These are phyloP conservation scores for Fusarium marasasianum DNA, from an alignment of 2,329 filamentous ascomycete species.

Conservation along the genomic window DNA sequence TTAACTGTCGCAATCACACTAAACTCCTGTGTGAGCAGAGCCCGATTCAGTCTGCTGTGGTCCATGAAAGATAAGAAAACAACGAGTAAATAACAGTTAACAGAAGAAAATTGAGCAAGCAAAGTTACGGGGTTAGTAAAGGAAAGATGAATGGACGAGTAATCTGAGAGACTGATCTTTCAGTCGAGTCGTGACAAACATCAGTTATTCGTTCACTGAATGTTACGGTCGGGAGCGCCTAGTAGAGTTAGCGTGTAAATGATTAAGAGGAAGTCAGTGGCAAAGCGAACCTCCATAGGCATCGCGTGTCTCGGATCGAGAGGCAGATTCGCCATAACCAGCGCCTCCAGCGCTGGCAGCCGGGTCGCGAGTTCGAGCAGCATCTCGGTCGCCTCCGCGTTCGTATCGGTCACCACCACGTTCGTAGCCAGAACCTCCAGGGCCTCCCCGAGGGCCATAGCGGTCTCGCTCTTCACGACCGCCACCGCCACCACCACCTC, in stretches of 20 bases:
- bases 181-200: slow-evolving; percentile 21
- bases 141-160: slow-evolving; percentile 42
- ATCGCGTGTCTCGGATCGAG: slow-evolving; percentile 56
- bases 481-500: slow-evolving; percentile 38
- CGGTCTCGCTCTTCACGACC: slow-evolving; percentile 59
- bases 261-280: slow-evolving; percentile 25
- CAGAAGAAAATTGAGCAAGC: slow-evolving; percentile 42
- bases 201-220: slow-evolving; percentile 32
- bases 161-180: slow-evolving; percentile 32
- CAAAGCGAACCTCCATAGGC: slow-evolving; percentile 54
- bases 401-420: slow-evolving; percentile 57
- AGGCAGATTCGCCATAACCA: slow-evolving; percentile 53
- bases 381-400: slow-evolving; percentile 54
- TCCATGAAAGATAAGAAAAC: slow-evolving; percentile 43
- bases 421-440: slow-evolving; percentile 58
- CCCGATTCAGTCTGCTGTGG: slow-evolving; percentile 44
- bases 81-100: slow-evolving; percentile 38
- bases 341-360: slow-evolving; percentile 48
- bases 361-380: slow-evolving; percentile 52
- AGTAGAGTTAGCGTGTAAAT: slow-evolving; percentile 43
- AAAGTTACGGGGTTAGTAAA: slow-evolving; percentile 41
- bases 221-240: slow-evolving; percentile 47
- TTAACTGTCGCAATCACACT: slow-evolving; percentile 51
- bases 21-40: slow-evolving; percentile 50
- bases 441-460: slow-evolving; percentile 50